These are phyloP conservation scores for Candida albicans DNA, from an alignment of 1,139 yeast species.

Conservation along the genomic window DNA sequence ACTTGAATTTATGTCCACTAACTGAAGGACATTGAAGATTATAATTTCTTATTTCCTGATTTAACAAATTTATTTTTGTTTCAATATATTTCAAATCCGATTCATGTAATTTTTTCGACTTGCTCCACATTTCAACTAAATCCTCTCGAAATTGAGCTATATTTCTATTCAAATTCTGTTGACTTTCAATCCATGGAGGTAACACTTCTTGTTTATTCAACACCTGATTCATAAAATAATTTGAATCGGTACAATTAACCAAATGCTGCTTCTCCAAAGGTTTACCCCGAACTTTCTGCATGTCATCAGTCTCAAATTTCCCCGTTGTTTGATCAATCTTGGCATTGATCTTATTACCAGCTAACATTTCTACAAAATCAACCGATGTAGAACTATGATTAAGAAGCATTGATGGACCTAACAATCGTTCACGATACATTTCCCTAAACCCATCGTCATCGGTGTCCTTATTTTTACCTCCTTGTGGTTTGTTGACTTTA, in stretches of 20 bases:
- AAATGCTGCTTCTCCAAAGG: conserved; percentile 58
- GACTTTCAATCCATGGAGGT: conserved; percentile 90
- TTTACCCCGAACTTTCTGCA: conserved; percentile 59
- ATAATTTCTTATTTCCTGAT: conserved; percentile 65
- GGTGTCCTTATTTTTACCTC: conserved; percentile 8
- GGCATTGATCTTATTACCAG: conserved; percentile 74
- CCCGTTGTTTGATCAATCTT: conserved; percentile 63
- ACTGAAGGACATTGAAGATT: conserved; percentile 76
- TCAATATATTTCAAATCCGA: conserved; percentile 33
- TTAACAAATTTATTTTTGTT: conserved; percentile 49
- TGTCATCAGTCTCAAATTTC: conserved; percentile 51
- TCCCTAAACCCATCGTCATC: conserved; percentile 60
- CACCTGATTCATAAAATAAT: conserved; percentile 51
- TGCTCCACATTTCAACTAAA: conserved; percentile 44
- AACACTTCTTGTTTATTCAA: conserved; percentile 72
- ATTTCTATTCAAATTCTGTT: conserved; percentile 53
- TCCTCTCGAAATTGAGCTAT: conserved; percentile 46
- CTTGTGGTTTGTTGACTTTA: conserved; percentile 37
- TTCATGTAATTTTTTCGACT: conserved; percentile 8
- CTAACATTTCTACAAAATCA: conserved; percentile 58
- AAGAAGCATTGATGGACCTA: conserved; percentile 57
- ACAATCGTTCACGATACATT: conserved; percentile 59
- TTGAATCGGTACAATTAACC: conserved; percentile 51
- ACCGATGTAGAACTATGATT: conserved; percentile 36
- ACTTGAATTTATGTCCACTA: conserved; percentile 68